Evolutionary conservation across 2,329 filamentous ascomycete genomes (phyloP).

Genomic region (Chaetoscypha palmicola): DNA sequence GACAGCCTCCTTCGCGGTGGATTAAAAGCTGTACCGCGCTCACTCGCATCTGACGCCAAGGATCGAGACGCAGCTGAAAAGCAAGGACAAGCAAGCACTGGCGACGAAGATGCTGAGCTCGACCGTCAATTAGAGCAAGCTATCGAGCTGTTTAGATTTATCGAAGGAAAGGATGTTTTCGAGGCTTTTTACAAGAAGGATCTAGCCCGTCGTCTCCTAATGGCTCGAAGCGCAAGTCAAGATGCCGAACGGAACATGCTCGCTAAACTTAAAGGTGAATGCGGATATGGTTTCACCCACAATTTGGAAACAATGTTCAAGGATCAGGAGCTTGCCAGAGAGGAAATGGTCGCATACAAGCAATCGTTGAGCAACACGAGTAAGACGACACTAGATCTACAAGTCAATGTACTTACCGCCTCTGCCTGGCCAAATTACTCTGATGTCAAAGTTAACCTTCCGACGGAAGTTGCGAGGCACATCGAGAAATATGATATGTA

Average conservation of each 20-base stretch:
- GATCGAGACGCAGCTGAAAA: slow-evolving; percentile 52
- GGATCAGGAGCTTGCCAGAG: slow-evolving; percentile 85
- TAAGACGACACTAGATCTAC: slow-evolving; percentile 59
- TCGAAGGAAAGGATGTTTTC: slow-evolving; percentile 95
- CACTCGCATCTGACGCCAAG: slow-evolving; percentile 55
- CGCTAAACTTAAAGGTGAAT: slow-evolving; percentile 83
- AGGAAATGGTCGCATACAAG: slow-evolving; percentile 89
- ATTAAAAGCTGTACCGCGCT: slow-evolving; percentile 70
- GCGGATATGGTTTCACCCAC: slow-evolving; percentile 87
- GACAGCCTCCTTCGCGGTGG: slow-evolving; percentile 84
- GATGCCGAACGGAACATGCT: slow-evolving; percentile 97
- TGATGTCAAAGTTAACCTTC: slow-evolving; percentile 65
- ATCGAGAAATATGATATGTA: slow-evolving; percentile 76
- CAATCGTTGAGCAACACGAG: slow-evolving; percentile 47
- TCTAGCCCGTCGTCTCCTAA: slow-evolving; percentile 78
- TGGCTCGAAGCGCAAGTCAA: slow-evolving; percentile 87
- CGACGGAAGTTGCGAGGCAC: slow-evolving; percentile 65
- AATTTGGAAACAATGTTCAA: slow-evolving; percentile 99
- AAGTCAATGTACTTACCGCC: slow-evolving; percentile 84
- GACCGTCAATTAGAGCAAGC: slow-evolving; percentile 89
- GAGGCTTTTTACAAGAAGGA: slow-evolving; percentile 99
- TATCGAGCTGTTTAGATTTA: slow-evolving; percentile 90
- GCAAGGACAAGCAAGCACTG: slow-evolving; percentile 57
- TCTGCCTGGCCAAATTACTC: slow-evolving; percentile 91
- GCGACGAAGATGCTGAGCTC: slow-evolving; percentile 86